Evolutionary conservation across 495 filamentous ascomycete genomes (phyloP), one percentile per base, ranked within the genome.

Genomic region (Penicillium coffeae): DNA sequence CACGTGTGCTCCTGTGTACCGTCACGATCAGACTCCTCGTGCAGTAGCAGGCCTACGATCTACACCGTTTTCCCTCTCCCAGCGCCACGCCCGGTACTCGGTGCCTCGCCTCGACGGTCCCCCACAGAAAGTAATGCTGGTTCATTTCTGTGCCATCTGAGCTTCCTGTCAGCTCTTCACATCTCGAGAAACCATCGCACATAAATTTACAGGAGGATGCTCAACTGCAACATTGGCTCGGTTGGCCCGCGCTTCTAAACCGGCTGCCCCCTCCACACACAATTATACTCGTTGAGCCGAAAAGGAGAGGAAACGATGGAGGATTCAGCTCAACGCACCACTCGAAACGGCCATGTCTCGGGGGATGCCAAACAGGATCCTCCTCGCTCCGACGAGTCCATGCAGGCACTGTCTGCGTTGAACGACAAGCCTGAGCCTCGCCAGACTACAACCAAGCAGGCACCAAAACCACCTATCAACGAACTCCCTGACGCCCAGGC

Each of bases 281-380:
- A 34, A 18, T 25, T 43, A 51, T 51, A 50, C 43, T 38, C 20
- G 48, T 37, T 54, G 25, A 34, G 30, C 42, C 39, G 37, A 54
- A 55, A 70, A 62, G 47, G 69, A 69, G 65, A 60, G 64, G 42
- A 68, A 72, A 48, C 55, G 54, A 51, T 64, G 48, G 65, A 67
- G 55, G 63, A 67, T 47, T 41, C 56, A 35, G 59, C 59, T 32
- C 56, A 59, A 42, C 43, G 50, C 48, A 42, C 50, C 36, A 51
- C 56, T 51, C 60, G 55, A 42, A 58, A 64, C 66, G 60, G 54
- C 21, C 59, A 57, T 46, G 51, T 47, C 43, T 51, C 47, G 34
- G 55, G 59, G 40, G 59, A 56, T 45, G 38, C 47, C 41, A 61
- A 57, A 39, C 56, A 50, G 38, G 54, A 47, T 34, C 44, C 35